Percentiles rank a stretch among this genome's conserved stretches.
Evolutionary conservation across 495 filamentous ascomycete species (phyloP).

Genomic region (Xylaria bambusicola): DNA sequence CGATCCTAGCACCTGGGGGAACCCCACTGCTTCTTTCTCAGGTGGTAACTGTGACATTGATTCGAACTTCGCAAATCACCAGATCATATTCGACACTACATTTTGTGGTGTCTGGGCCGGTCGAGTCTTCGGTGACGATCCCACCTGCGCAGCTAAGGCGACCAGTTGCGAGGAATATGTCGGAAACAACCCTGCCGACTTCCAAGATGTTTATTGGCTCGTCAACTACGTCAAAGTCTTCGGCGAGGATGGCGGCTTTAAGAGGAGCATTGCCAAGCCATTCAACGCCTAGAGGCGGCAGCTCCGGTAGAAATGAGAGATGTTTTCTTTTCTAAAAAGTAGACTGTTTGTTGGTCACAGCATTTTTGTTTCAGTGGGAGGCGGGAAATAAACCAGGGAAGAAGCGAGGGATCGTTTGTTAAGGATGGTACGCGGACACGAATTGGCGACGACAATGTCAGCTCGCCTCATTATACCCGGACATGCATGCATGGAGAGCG

Average conservation of each 20-base stretch:
- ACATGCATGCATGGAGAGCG: slow-evolving; percentile 5
- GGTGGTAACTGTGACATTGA: slow-evolving; percentile 62
- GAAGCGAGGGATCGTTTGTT: neutral
- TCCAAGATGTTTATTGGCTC: slow-evolving; percentile 67
- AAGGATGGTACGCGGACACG: slow-evolving; percentile 12
- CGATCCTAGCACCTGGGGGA: slow-evolving; percentile 64
- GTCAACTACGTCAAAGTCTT: slow-evolving; percentile 71
- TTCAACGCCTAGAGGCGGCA: slow-evolving; percentile 24
- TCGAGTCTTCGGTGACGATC: slow-evolving; percentile 49
- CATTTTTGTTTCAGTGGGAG: slow-evolving; percentile 2
- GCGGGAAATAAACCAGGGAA: neutral
- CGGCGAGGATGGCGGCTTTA: slow-evolving; percentile 32
- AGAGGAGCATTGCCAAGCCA: slow-evolving; percentile 11
- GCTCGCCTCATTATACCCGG: slow-evolving; percentile 3
- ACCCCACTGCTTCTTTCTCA: slow-evolving; percentile 67
- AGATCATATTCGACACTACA: slow-evolving; percentile 77
- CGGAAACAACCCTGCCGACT: slow-evolving; percentile 60
- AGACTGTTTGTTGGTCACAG: neutral
- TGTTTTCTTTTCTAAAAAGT: neutral
- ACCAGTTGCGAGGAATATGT: slow-evolving; percentile 66
- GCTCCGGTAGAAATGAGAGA: neutral
- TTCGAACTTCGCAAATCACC: slow-evolving; percentile 66
- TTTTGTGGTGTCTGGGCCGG: slow-evolving; percentile 94
- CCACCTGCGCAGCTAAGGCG: slow-evolving; percentile 44
- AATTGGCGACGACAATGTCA: slow-evolving; percentile 11